These are phyloP conservation scores for Microbotryum silenes-acaulis DNA, from an alignment of 1,284 basidiomycete species.

Conservation along the genomic window DNA sequence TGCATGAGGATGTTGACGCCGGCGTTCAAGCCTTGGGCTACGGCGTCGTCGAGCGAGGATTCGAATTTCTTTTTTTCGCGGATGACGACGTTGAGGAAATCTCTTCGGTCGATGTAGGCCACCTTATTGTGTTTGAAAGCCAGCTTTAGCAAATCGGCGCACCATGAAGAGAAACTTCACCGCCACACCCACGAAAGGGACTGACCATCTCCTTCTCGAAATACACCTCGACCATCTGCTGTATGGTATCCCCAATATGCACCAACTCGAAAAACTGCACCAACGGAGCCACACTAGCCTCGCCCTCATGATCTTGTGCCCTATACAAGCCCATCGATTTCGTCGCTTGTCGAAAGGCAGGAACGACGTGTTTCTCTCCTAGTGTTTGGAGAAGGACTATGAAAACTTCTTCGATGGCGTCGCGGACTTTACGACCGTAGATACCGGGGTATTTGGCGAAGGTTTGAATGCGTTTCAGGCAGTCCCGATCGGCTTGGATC, in stretches of 20 bases:
- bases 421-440: constrained; percentile 44
- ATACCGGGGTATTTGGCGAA: constrained; percentile 77
- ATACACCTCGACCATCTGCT: constrained; percentile 94
- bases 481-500: constrained; percentile 84
- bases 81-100: constrained; percentile 87
- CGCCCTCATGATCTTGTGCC: constrained; percentile 63
- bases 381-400: constrained; percentile 72
- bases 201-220: constrained; percentile 87
- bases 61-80: constrained; percentile 96
- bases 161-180: not conserved
- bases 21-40: constrained; percentile 84
- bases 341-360: constrained; percentile 78
- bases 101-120: constrained; percentile 76
- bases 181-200: not conserved
- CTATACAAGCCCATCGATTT: constrained; percentile 79
- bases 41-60: constrained; percentile 79
- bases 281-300: constrained; percentile 74
- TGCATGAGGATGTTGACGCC: constrained; percentile 95
- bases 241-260: constrained; percentile 93
- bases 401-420: constrained; percentile 76
- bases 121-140: constrained; percentile 43
- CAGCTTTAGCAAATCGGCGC: too few species aligned
- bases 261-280: constrained; percentile 97
- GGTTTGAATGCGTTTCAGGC: constrained; percentile 82
- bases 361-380: constrained; percentile 67